phyloP scores from a whole-genome alignment of 2,329 filamentous ascomycete species.

The Didymella keratinophila region DNA sequence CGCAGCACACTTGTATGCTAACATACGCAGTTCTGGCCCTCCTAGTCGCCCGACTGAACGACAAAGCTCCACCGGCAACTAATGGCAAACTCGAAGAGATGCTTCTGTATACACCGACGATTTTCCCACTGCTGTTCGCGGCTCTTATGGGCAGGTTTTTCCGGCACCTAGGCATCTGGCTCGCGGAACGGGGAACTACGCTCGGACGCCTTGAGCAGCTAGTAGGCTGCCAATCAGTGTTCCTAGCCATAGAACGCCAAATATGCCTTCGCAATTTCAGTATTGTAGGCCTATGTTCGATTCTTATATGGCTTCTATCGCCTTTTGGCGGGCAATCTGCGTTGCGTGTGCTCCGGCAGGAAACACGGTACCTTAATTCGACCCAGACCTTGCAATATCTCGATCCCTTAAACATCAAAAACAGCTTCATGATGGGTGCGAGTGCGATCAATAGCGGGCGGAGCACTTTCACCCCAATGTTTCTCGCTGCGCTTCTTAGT shows the following conservation, averaged over 20 bases:
- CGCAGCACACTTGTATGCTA: no score
- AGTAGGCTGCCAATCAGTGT: slow-evolving; percentile 41
- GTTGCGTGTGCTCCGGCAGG: slow-evolving; percentile 33
- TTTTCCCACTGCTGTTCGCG: slow-evolving; percentile 43
- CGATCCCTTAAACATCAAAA: slow-evolving; percentile 20
- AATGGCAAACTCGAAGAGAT: slow-evolving; percentile 27
- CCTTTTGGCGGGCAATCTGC: slow-evolving; percentile 43
- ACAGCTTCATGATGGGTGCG: slow-evolving; percentile 22
- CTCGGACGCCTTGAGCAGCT: slow-evolving; percentile 44
- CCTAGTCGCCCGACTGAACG: slow-evolving; percentile 33
- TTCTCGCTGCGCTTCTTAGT: slow-evolving; percentile 36
- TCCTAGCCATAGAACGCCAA: slow-evolving; percentile 42
- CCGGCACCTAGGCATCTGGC: slow-evolving; percentile 35
- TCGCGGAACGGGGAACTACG: slow-evolving; percentile 40
- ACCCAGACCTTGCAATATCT: slow-evolving; percentile 32
- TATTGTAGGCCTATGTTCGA: slow-evolving; percentile 33
- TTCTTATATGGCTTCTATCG: slow-evolving; percentile 40
- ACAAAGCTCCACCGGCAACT: slow-evolving; percentile 25
- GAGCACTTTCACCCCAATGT: slow-evolving; percentile 31
- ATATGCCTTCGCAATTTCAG: slow-evolving; percentile 36
- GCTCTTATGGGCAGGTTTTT: slow-evolving; percentile 43
- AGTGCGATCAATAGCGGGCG: slow-evolving; percentile 27
- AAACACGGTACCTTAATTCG: slow-evolving; percentile 21
- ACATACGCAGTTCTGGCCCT: slow-evolving; percentile 42
- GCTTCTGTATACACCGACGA: slow-evolving; percentile 38